phyloP scores from a whole-genome alignment of 108 stramenopile genomes.

The Conticribra guillardii region DNA sequence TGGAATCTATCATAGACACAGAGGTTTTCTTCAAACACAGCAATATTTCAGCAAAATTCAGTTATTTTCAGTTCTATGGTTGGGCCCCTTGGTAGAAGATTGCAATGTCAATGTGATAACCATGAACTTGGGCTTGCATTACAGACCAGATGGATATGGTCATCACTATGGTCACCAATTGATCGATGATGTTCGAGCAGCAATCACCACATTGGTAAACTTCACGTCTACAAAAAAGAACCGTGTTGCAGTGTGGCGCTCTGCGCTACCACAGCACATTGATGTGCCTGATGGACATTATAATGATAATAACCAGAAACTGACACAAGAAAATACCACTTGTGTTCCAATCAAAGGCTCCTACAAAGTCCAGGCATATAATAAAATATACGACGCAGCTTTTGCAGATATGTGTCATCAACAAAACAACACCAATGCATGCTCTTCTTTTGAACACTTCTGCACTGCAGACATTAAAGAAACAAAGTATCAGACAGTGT shows the following conservation, averaged over 20 bases:
- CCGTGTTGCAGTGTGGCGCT: slow-evolving; percentile 23
- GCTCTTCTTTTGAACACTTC: not conserved
- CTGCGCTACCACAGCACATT: slow-evolving; percentile 33
- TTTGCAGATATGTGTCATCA: slow-evolving; percentile 10
- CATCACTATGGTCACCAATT: not conserved
- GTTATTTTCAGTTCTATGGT: slow-evolving; percentile 20
- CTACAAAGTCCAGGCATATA: slow-evolving; percentile 4
- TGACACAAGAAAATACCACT: not conserved
- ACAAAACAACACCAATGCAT: not conserved
- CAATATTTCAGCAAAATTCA: not conserved
- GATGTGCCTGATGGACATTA: slow-evolving; percentile 18
- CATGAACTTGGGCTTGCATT: slow-evolving; percentile 32
- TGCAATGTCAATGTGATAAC: slow-evolving; percentile 20
- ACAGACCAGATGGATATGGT: slow-evolving; percentile 5
- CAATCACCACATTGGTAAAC: slow-evolving; percentile 14
- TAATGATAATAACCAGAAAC: not conserved
- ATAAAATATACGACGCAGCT: slow-evolving; percentile 5
- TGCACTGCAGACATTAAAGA: slow-evolving; percentile 6
- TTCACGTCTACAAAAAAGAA: slow-evolving; percentile 2
- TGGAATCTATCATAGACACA: slow-evolving; percentile 18
- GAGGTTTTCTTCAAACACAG: not conserved
- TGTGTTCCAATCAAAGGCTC: not conserved
- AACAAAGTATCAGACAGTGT: slow-evolving; percentile 6
- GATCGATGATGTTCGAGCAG: slow-evolving; percentile 15
- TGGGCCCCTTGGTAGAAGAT: slow-evolving; percentile 33